Evolutionary conservation across 768 basidiomycete genomes (phyloP), one percentile per base, ranked within the genome.

Genomic region (Termitomyces sp.): DNA sequence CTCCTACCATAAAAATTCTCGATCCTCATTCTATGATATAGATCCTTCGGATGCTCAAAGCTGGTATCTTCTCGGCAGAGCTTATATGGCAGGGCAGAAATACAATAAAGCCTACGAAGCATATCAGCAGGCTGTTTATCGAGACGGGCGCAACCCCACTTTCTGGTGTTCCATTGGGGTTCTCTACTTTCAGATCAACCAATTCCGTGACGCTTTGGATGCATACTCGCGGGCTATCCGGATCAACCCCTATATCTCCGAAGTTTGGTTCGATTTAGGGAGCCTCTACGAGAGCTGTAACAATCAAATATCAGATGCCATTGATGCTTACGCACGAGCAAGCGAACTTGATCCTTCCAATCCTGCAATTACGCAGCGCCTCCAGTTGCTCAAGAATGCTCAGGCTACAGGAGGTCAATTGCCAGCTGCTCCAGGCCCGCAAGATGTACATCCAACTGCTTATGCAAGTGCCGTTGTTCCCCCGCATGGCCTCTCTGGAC

Each of bases 101-200:
- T 98, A 98, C 78, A 98, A 97, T 81, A 98, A 98, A 71, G 97
- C 97, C 18, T 98, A 99, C 75, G 96, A 99, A 72, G 95, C 95
- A 0, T 98, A 98, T 70, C 97, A 99, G 67, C 97, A 99, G 73
- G 96, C 97, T 20, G 95, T 99, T 18, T 98, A 98, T 74, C 91
- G 96, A 55, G 97, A 99, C 68, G 97, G 96, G 22, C 92, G 95
- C 59, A 99, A 98, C 70, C 97, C 97, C 0, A 98, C 97, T 0
- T 99, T 98, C 75, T 98, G 97, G 97, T 98, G 96, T 71, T 96
- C 94, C 24, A 99, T 99, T 67, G 97, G 97, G 49, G 97, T 99
- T 0, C 83, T 99, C 1, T 99, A 99, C 72, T 99, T 97, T 81
- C 95, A 99, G 71, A 98, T 99, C 78, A 98, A 98, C 74, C 97